Evolutionary conservation across 306 rosid genomes (phyloP).

Genomic region (Vigna reflexopilosa): DNA sequence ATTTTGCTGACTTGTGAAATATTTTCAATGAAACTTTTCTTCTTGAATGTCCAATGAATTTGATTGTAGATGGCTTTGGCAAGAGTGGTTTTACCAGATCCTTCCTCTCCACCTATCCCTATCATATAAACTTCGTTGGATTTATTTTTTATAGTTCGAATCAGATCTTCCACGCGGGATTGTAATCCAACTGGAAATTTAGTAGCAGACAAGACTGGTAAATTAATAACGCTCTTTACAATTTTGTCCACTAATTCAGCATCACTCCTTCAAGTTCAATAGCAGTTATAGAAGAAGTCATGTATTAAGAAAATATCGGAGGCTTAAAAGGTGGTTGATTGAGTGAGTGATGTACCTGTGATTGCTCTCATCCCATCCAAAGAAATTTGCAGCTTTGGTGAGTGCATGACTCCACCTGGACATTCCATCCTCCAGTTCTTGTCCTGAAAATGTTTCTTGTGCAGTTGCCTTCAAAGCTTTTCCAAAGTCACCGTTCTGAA

Average conservation of each 20-base stretch:
- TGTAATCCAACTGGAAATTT: conserved; percentile 8
- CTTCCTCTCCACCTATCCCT: too few relatives aligned
- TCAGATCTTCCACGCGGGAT: background rate
- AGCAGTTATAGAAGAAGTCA: background rate
- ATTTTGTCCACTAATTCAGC: background rate
- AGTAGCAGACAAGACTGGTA: background rate
- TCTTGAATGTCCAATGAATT: too few relatives aligned
- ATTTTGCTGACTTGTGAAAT: too few relatives aligned
- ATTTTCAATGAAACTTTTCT: too few relatives aligned
- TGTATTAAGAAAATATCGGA: too few relatives aligned
- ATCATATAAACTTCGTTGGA: too few relatives aligned
- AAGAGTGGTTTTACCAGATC: too few relatives aligned
- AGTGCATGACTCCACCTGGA: background rate
- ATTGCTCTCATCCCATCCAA: background rate
- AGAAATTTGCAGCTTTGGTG: background rate
- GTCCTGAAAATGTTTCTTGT: background rate
- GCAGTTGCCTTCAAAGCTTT: background rate
- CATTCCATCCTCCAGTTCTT: background rate
- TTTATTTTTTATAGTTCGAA: background rate
- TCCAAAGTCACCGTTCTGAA: background rate
- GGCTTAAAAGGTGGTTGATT: too few relatives aligned
- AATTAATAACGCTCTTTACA: background rate
- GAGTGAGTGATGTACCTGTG: background rate
- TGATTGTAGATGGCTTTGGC: too few relatives aligned
- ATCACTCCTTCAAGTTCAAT: background rate